A percentile compares a stretch with the other conserved stretches of the same genome.
phyloP scores from a whole-genome alignment of 495 filamentous ascomycete species.

The Aspergillus baeticus region DNA sequence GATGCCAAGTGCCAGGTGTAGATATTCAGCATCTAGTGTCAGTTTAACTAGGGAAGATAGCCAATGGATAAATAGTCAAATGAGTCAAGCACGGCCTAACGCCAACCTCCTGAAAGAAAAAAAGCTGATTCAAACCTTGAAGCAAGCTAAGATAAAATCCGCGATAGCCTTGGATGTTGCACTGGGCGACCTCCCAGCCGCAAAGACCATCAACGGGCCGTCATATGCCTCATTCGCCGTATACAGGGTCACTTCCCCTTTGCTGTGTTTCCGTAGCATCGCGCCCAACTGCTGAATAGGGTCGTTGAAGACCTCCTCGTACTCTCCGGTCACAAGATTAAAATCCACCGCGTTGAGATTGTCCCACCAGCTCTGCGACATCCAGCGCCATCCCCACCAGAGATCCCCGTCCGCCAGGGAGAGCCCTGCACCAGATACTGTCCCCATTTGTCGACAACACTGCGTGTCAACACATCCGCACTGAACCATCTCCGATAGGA shows the following conservation, averaged over 20 bases:
- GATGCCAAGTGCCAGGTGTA: too few relatives aligned
- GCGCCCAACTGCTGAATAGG: slow-evolving; percentile 18
- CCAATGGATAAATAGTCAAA: too few relatives aligned
- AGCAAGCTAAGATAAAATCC: too few relatives aligned
- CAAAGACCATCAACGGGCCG: slow-evolving; percentile 26
- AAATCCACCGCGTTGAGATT: slow-evolving; percentile 15
- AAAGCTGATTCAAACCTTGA: too few relatives aligned
- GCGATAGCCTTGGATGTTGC: too few relatives aligned
- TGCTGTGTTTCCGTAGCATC: slow-evolving; percentile 14
- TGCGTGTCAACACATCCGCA: slow-evolving; percentile 18
- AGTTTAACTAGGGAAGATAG: too few relatives aligned
- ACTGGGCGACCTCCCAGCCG: too few relatives aligned
- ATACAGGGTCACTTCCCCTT: slow-evolving; percentile 8
- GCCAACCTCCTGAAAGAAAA: too few relatives aligned
- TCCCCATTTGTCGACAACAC: slow-evolving; percentile 19
- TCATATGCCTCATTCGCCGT: slow-evolving; percentile 25
- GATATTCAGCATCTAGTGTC: too few relatives aligned
- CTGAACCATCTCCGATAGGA: slow-evolving; percentile 18
- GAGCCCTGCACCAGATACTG: slow-evolving; percentile 14
- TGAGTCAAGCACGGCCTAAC: too few relatives aligned
- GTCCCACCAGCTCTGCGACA: slow-evolving; percentile 24
- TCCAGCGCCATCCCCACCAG: slow-evolving; percentile 28
- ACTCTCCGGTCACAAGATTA: slow-evolving; percentile 19
- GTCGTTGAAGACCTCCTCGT: slow-evolving; percentile 25
- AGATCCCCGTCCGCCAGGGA: slow-evolving; percentile 19